Evolutionary conservation across 2,329 filamentous ascomycete species (phyloP), one percentile per base, ranked within the genome.

Genomic region (Stylonectria norvegica): DNA sequence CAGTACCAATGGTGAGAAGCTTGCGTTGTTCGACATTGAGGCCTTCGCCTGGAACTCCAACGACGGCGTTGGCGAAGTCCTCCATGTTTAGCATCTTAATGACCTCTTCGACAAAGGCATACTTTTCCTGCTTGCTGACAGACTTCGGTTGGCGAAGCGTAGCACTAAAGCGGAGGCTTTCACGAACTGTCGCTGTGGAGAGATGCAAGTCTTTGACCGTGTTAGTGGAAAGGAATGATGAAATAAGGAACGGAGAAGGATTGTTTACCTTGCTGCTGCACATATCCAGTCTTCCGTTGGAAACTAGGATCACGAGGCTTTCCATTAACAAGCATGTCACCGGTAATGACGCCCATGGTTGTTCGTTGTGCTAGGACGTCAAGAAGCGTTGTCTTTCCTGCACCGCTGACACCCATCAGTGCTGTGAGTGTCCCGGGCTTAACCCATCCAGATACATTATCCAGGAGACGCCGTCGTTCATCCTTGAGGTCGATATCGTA

Each of bases 371-470:
- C 68, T 4, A 71, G 55, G 2, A 63, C 65, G 38, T 71, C 67
- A 2, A 71, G 53, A 5, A 71, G 60, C 0, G 68, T 71, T 2
- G 68, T 71, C 50, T 71, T 71, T 0, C 68, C 68, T 0, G 68
- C 68, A 18, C 68, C 68, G 16, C 57, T 79, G 0, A 81, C 78
- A 28, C 83, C 79, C 78, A 83, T 83, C 5, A 94, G 71, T 2
- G 88, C 89, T 3, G 89, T 95, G 22, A 94, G 67, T 1, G 86
- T 94, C 20, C 89, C 89, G 0, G 89, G 89, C 61, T 90, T 90
- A 41, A 95, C 87, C 86, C 87, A 95, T 5, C 89, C 89, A 51
- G 86, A 80, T 2, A 95, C 85, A 40, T 89, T 70, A 50, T 95
- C 83, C 37, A 95, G 66, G 45, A 95, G 60, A 14, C 84, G 76